A percentile compares a stretch with the other conserved stretches of the same genome.
phyloP scores from a whole-genome alignment of 1,284 basidiomycete species.

The Gomphus bonarii region DNA sequence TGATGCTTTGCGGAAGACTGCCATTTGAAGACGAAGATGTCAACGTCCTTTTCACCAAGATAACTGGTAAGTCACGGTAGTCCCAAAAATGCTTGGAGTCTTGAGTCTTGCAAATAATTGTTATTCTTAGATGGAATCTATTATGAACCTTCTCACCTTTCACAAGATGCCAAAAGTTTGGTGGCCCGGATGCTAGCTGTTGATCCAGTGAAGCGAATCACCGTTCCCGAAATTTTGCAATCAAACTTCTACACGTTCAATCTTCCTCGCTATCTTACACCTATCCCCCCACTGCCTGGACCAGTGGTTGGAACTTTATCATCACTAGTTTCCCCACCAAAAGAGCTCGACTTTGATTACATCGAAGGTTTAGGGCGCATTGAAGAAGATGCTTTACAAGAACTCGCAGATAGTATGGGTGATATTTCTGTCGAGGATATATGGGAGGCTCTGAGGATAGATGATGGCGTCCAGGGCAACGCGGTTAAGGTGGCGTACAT shows the following conservation, averaged over 20 bases:
- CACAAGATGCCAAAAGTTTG: conserved; percentile 65
- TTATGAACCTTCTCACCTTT: conserved; percentile 71
- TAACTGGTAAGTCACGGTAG: conserved; percentile 51
- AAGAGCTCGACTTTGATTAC: conserved; percentile 59
- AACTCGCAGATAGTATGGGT: conserved; percentile 65
- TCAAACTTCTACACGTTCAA: conserved; percentile 84
- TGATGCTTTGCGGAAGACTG: conserved; percentile 85
- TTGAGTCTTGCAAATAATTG: neutral
- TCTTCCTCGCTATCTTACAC: conserved; percentile 79
- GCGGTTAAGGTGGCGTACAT: conserved; percentile 96
- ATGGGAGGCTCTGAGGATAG: conserved; percentile 72
- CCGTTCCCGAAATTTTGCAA: conserved; percentile 79
- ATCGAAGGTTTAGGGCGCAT: conserved; percentile 81
- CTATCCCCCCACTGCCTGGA: conserved; percentile 72
- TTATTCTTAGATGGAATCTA: conserved; percentile 66
- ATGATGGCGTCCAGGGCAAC: conserved; percentile 80
- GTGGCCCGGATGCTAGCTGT: conserved; percentile 84
- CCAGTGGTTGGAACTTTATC: conserved; percentile 64
- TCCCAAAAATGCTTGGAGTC: neutral
- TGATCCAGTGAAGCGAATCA: conserved; percentile 88
- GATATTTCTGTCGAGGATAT: conserved; percentile 78
- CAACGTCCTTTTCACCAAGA: conserved; percentile 84
- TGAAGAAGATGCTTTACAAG: conserved; percentile 83
- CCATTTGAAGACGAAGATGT: conserved; percentile 96
- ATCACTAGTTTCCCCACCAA: conserved; percentile 55